Evolutionary conservation across 2,329 filamentous ascomycete species (phyloP).

Genomic region (Pestalotiopsis sp.): DNA sequence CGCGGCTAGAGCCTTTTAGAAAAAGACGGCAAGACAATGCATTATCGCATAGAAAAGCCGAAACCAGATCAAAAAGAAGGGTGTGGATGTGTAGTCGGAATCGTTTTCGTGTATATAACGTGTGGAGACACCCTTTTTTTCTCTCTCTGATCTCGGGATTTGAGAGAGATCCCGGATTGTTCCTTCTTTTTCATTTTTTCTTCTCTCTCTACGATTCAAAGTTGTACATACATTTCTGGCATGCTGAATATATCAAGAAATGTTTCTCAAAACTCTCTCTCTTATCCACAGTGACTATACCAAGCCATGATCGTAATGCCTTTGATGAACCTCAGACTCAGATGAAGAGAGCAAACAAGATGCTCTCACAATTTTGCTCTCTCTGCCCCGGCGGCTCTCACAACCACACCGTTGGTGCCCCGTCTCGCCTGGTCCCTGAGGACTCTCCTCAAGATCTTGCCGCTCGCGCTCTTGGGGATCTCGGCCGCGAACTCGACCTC

Average conservation of each 20-base stretch:
- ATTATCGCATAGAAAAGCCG: neutral
- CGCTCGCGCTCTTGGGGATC: constrained; percentile 63
- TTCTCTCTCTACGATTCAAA: neutral
- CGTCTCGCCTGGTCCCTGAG: constrained; percentile 44
- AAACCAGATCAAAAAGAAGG: neutral
- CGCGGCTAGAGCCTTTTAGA: no score
- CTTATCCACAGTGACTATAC: neutral
- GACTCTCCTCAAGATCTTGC: constrained; percentile 61
- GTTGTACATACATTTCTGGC: constrained; percentile 4
- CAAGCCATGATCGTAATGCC: neutral
- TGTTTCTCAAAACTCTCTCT: neutral
- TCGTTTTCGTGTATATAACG: neutral
- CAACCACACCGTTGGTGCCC: constrained; percentile 25
- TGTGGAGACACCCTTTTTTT: neutral
- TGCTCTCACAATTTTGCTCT: neutral
- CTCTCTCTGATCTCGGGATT: neutral
- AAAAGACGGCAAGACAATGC: neutral
- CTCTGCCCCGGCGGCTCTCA: constrained; percentile 14
- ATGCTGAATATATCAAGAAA: neutral
- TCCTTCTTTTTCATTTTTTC: neutral
- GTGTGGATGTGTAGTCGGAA: neutral
- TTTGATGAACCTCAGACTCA: neutral
- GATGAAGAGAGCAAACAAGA: neutral
- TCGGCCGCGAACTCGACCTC: constrained; percentile 52
- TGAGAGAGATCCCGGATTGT: neutral